Base-by-base conservation (phyloP, 176 grass and related monocot species). In the Bromus sterilis region DNA sequence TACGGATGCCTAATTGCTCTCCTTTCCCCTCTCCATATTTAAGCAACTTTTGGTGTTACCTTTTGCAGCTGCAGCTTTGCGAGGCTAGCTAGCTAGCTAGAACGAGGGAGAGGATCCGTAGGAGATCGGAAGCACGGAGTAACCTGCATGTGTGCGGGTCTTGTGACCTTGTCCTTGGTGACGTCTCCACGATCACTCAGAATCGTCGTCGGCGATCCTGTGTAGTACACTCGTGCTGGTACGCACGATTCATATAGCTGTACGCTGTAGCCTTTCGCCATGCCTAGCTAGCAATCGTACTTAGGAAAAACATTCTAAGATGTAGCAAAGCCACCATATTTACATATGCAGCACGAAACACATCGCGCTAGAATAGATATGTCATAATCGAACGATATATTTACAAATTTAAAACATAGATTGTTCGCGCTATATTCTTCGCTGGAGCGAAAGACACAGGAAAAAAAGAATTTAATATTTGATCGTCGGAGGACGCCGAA, bases 201-300 rank as follows among this genome's bases (percentile, higher is more conserved):
- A 18, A 1, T 60, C 57, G 26, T 60, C 25, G 10, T 23, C 0
- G 37, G 13, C 59, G 59, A 32, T 68, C 65, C 18, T 35, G 31
- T 7, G 61, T 9, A 13, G 62, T 12, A 67, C 65, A 3, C 62
- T 5, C 31, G 31, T 65, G 62, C 37, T 29, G 15, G 15, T 12
- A 24, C 34, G 41, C 36, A 14, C 21, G 20, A 75, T 72, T n/a
- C 16, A 35, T 7, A 67, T 70, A 37, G 46, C 21, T 16, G 34
- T 82, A 60, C 37, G 46, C 21, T 16, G 34, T 82, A 60, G 36
- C 56, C 76, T 63, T 78, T 78, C 35, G 36, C 57, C 76, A 20
- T 13, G 56, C 25, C 11, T 35, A 41, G 78, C 64, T 72, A 21
- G 48, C 48, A 53, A 7, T 53, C 16, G n/a, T n/a, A n/a, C n/a